These are phyloP conservation scores for Trichosporon sp. DNA, from an alignment of 1,284 basidiomycete genomes.

Conservation along the genomic window DNA sequence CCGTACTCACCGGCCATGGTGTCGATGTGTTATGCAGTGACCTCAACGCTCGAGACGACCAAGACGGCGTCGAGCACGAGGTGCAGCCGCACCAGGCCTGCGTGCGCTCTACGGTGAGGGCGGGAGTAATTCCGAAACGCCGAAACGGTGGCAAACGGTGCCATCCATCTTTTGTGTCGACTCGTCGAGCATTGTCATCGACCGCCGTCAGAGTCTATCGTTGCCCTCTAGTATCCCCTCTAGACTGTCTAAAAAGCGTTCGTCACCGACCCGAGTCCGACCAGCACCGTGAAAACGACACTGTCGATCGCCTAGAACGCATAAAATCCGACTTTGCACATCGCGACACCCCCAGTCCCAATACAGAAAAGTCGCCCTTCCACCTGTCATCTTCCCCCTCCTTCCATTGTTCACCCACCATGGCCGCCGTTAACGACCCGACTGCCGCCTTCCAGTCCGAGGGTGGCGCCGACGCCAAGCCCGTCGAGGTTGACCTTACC, in stretches of 20 bases:
- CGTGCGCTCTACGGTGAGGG: not conserved
- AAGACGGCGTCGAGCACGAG: not conserved
- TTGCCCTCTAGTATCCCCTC: not conserved
- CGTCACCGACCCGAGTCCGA: constrained; percentile 5
- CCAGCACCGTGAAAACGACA: not conserved
- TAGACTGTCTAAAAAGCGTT: not conserved
- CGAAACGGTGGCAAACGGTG: not conserved
- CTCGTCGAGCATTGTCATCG: constrained; percentile 1
- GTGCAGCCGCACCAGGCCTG: not conserved
- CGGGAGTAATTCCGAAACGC: constrained; percentile 4
- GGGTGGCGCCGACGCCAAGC: constrained; percentile 19
- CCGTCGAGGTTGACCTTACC: constrained; percentile 66
- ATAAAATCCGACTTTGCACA: not conserved
- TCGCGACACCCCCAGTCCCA: not conserved
- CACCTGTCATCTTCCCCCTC: not conserved
- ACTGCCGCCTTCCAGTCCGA: constrained; percentile 24
- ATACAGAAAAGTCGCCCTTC: not conserved
- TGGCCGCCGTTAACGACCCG: constrained; percentile 38
- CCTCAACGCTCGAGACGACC: not conserved
- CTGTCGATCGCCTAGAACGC: not conserved
- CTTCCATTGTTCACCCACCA: constrained; percentile 5
- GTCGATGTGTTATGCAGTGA: constrained; percentile 1
- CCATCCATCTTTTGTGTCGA: constrained; percentile 5
- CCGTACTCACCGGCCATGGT: constrained; percentile 3
- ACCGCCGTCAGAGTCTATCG: not conserved